phyloP scores from a whole-genome alignment of 225 moss, liverwort and hornwort species.

The Ulota crispa region DNA sequence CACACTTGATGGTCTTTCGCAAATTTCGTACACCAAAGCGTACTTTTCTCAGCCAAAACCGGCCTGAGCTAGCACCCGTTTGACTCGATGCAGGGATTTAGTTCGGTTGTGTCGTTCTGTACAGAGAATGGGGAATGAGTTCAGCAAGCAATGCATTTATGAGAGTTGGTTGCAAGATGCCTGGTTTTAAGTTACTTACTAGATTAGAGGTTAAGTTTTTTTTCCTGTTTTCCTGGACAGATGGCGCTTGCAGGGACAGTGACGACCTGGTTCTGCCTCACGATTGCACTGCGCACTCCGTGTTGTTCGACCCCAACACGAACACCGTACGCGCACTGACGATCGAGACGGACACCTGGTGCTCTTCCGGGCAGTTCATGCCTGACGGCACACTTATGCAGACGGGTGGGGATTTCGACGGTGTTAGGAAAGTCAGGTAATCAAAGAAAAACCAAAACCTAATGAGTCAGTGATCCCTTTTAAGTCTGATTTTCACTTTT shows the following conservation, averaged over 20 bases:
- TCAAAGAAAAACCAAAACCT: not conserved
- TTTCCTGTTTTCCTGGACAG: slow-evolving; percentile 10
- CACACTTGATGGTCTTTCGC: not conserved
- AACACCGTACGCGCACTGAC: slow-evolving; percentile 65
- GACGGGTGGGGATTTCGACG: slow-evolving; percentile 78
- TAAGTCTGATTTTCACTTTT: too few species aligned
- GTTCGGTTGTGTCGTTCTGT: not conserved
- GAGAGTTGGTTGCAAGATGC: not conserved
- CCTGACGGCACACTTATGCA: slow-evolving; percentile 66
- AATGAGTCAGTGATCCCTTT: not conserved
- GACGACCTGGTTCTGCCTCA: slow-evolving; percentile 37
- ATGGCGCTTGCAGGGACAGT: slow-evolving; percentile 51
- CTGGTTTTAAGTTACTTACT: too few species aligned
- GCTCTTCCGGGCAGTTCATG: slow-evolving; percentile 63
- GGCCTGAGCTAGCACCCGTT: not conserved
- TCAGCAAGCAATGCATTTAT: not conserved
- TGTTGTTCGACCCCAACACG: slow-evolving; percentile 56
- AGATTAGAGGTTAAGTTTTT: not conserved
- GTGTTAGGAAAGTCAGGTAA: slow-evolving; percentile 52
- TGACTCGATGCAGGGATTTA: not conserved
- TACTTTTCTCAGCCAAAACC: not conserved
- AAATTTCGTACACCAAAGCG: not conserved
- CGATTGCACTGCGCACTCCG: slow-evolving; percentile 70
- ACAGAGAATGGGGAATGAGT: not conserved
- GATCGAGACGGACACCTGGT: slow-evolving; percentile 74